Conservation (phyloP, 352 stramenopile species). For the Phytophthora crassamura region DNA sequence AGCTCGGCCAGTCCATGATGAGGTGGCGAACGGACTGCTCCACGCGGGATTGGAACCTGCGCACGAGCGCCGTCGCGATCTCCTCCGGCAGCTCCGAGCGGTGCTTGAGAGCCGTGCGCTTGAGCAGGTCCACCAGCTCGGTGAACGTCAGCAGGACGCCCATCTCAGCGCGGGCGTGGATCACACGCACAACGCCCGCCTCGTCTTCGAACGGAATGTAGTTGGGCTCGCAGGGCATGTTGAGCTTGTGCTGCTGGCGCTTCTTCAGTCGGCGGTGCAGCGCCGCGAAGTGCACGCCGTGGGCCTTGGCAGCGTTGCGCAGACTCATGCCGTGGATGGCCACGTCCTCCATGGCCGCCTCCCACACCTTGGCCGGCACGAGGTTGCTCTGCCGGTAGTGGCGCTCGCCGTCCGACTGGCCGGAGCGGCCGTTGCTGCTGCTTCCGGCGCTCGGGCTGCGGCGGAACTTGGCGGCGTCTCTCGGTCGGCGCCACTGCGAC, state of each 20-base stretch:
- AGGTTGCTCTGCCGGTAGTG: constrained; percentile 63
- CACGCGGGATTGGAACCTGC: constrained; percentile 61
- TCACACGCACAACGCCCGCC: constrained; percentile 70
- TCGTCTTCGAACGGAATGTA: constrained; percentile 80
- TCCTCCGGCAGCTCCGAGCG: constrained; percentile 46
- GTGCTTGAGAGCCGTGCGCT: constrained; percentile 70
- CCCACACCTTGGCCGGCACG: constrained; percentile 66
- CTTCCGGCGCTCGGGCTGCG: constrained; percentile 28
- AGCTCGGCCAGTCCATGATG: constrained; percentile 63
- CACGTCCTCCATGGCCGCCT: constrained; percentile 72
- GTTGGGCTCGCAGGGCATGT: constrained; percentile 47
- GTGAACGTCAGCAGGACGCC: constrained; percentile 75
- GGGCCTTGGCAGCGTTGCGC: constrained; percentile 60
- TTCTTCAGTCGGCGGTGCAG: constrained; percentile 77
- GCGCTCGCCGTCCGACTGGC: constrained; percentile 32
- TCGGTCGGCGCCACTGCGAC: not conserved
- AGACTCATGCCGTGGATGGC: constrained; percentile 76
- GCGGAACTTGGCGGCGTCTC: constrained; percentile 25
- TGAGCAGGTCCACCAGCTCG: constrained; percentile 69
- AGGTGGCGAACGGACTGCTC: constrained; percentile 71
- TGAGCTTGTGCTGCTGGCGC: constrained; percentile 52
- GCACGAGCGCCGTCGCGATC: constrained; percentile 47
- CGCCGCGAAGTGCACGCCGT: constrained; percentile 73
- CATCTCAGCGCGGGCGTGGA: constrained; percentile 71
- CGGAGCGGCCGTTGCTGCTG: constrained; percentile 15